phyloP scores from a whole-genome alignment of 768 basidiomycete genomes.

The Lentinus tigrinus region DNA sequence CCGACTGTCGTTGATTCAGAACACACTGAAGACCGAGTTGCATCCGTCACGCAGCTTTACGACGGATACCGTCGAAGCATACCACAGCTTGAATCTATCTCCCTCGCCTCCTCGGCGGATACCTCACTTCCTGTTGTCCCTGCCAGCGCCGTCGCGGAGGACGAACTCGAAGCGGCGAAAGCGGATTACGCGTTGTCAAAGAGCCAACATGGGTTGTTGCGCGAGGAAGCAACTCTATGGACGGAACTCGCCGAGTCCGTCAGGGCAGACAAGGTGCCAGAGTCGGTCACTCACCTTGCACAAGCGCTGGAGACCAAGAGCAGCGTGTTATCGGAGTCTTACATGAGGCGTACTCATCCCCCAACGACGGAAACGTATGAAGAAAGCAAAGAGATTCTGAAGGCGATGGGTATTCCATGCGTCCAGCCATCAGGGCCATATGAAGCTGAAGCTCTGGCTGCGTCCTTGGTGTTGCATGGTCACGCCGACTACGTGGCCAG shows the following conservation, averaged over 20 bases:
- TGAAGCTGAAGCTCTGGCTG: conserved; percentile 87
- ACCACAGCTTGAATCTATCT: conserved; percentile 13
- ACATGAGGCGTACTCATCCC: conserved; percentile 55
- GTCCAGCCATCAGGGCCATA: conserved; percentile 64
- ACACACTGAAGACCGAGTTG: not conserved
- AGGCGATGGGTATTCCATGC: conserved; percentile 82
- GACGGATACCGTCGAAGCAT: conserved; percentile 25
- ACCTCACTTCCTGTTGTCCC: not conserved
- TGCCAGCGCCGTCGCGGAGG: not conserved
- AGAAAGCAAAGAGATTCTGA: conserved; percentile 66
- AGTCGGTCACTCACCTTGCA: conserved; percentile 20
- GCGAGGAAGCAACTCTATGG: conserved; percentile 67
- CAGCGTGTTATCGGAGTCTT: conserved; percentile 58
- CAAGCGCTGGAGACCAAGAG: conserved; percentile 49
- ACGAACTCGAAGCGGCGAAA: conserved; percentile 34
- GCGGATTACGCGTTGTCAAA: conserved; percentile 57
- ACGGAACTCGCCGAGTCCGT: conserved; percentile 32
- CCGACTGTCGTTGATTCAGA: not conserved
- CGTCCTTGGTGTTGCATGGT: conserved; percentile 71
- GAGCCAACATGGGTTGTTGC: conserved; percentile 54
- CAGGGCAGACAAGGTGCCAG: conserved; percentile 21
- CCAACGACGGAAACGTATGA: conserved; percentile 68
- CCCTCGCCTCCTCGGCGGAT: not conserved
- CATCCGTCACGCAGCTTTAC: conserved; percentile 44
- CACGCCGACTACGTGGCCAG: conserved; percentile 85